Base-by-base conservation (phyloP, 169 alveolate genomes). In the Plasmodium sp. region DNA sequence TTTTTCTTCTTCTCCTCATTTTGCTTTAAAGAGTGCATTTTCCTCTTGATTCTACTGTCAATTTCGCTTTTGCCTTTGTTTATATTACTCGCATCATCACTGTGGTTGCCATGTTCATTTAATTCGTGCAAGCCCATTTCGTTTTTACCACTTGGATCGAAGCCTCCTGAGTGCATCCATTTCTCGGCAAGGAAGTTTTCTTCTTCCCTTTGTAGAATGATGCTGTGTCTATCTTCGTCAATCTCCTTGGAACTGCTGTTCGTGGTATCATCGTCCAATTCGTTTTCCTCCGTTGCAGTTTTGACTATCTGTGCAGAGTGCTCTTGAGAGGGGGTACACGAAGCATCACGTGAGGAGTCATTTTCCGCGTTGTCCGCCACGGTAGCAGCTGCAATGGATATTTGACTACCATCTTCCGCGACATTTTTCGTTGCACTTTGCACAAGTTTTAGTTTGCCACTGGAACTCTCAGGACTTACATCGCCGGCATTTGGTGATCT, bases 21-120 rank as follows among this genome's bases (percentile, higher is more conserved):
- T 72, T 84, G 82, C 75, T 84, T 84, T 43, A 82, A 34, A 4
- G 90, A 16, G 27, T 82, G 41, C 43, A 31, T 56, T 82, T 82
- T 82, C 34, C 90, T 82, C 41, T 82, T 82, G 7, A 82, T 82
- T 58, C 90, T 48, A 9, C 33, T 82, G 34, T 82, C 90, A 5
- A 82, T 54, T 82, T 82, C 90, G 27, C 79, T 10, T 27, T 82
- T 56, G 41, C 72, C n/a, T 82, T 10, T 82, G 39, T 33, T 82
- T 56, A 82, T 5, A 82, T 82, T 14, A 58, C 34, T 82, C 2
- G 33, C 43, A 27, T 82, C 43, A 43, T 82, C 58, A 82, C 54
- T 54, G 41, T 79, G 72, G 54, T 54, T 56, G 34, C 36, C 2
- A 27, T 22, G 41, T 10, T 56, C 79, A 54, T 82, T 58, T 18